Conservation (phyloP, 305 asterid species). For the Lippia alba region DNA sequence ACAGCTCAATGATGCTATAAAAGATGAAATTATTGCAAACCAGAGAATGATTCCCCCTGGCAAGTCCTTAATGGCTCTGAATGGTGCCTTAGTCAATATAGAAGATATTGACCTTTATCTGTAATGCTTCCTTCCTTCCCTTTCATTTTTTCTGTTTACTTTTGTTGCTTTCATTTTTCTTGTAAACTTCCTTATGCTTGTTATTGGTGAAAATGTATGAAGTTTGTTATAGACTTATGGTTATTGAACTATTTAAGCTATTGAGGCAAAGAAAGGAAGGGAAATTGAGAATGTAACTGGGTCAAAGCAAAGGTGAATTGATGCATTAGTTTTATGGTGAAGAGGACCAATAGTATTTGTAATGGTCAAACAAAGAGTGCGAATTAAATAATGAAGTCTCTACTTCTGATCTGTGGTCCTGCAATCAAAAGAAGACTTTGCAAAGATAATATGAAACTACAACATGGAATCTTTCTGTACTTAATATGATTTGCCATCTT, state of each 20-base stretch:
- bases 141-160: conserved; percentile 31
- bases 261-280: conserved; percentile 4
- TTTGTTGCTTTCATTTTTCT: conserved; percentile 5
- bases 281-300: conserved; percentile 18
- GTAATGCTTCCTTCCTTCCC: conserved; percentile 63
- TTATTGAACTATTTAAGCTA: not conserved
- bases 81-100: conserved; percentile 93
- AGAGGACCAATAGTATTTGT: not conserved
- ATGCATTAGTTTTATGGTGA: not conserved
- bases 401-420: too few species aligned
- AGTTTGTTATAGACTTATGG: not conserved
- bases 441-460: too few species aligned
- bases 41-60: conserved; percentile 99
- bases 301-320: not conserved
- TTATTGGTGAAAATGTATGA: conserved; percentile 24
- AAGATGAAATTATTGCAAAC: conserved; percentile 89
- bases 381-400: too few species aligned
- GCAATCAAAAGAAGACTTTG: too few species aligned
- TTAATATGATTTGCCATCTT: not conserved
- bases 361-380: not conserved
- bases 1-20: conserved; percentile 95
- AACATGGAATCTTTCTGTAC: too few species aligned
- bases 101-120: conserved; percentile 95
- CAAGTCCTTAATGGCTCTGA: conserved; percentile 94
- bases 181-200: conserved; percentile 4